Percentiles rank a stretch among this genome's conserved stretches.
Conservation (phyloP, 2,329 filamentous ascomycete genomes). For the Coniella lustricola region DNA sequence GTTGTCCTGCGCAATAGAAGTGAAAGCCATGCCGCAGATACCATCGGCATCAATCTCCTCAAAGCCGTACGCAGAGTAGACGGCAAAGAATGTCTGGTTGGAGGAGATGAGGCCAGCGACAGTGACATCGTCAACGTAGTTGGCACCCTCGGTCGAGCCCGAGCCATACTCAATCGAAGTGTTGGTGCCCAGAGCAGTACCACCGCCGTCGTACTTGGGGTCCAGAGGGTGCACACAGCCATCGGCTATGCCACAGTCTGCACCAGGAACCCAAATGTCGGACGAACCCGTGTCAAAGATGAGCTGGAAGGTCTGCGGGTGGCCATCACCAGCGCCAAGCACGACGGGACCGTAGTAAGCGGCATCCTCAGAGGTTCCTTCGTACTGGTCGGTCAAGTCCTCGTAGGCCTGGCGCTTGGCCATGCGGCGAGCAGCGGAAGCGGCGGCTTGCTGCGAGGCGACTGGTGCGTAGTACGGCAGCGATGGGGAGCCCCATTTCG, state of each 20-base stretch:
- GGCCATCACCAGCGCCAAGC: constrained; percentile 1
- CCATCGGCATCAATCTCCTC: constrained; percentile 5
- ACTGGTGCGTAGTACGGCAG: constrained; percentile 9
- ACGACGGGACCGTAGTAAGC: constrained; percentile 5
- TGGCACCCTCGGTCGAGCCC: constrained; percentile 5
- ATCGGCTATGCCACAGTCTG: background rate
- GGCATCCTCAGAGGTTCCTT: constrained; percentile 2
- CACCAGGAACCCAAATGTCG: constrained; percentile 4
- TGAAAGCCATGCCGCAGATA: constrained; percentile 8
- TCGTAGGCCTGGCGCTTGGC: constrained; percentile 4
- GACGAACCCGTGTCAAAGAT: constrained; percentile 8
- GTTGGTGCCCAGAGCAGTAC: constrained; percentile 1
- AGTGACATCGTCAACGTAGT: constrained; percentile 9
- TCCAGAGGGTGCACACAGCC: constrained; percentile 1
- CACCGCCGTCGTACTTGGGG: constrained; percentile 6
- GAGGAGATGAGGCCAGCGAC: constrained; percentile 9
- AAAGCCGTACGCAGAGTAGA: constrained; percentile 1
- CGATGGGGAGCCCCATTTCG: background rate
- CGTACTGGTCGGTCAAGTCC: constrained; percentile 4
- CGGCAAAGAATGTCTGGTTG: constrained; percentile 5
- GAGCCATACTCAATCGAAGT: constrained; percentile 7
- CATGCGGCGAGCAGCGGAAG: background rate
- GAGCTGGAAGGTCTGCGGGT: constrained; percentile 7
- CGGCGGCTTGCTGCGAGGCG: constrained; percentile 3
- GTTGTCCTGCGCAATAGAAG: constrained; percentile 8